A percentile compares a stretch with the other conserved stretches of the same genome.
These are phyloP conservation scores for Pichia nakasei DNA, from an alignment of 805 yeast species.

Conservation along the genomic window DNA sequence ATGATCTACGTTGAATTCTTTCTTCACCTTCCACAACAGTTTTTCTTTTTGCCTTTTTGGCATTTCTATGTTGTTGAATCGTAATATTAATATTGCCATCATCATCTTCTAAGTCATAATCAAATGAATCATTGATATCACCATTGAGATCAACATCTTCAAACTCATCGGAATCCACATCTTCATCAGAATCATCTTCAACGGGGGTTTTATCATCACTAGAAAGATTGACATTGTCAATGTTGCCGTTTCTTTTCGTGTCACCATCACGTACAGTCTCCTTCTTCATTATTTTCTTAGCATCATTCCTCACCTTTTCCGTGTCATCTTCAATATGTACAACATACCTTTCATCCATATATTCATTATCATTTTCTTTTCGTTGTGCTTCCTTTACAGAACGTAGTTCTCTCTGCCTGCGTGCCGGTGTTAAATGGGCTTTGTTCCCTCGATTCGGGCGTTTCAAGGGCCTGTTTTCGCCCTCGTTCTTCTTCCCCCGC, in stretches of 20 bases:
- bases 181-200: slow-evolving; percentile 22
- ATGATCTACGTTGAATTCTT: slow-evolving; percentile 36
- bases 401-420: slow-evolving; percentile 3
- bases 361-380: background rate
- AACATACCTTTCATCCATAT: slow-evolving; percentile 1
- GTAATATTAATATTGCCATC: slow-evolving; percentile 19
- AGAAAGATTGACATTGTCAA: background rate
- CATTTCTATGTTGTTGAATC: slow-evolving; percentile 9
- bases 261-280: background rate
- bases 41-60: slow-evolving; percentile 21
- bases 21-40: slow-evolving; percentile 46
- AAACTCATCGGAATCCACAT: slow-evolving; percentile 31
- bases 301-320: background rate
- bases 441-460: background rate
- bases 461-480: background rate
- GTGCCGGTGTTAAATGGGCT: slow-evolving; percentile 2
- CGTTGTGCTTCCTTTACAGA: background rate
- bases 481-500: background rate
- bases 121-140: background rate
- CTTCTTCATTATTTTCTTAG: background rate
- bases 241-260: background rate
- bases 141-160: slow-evolving; percentile 30
- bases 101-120: slow-evolving; percentile 3
- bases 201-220: slow-evolving; percentile 10
- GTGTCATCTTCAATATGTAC: slow-evolving; percentile 6